A percentile compares a stretch with the other conserved stretches of the same genome.
Evolutionary conservation across 108 stramenopile genomes (phyloP).

Genomic region (Mediolabrus comicus): DNA sequence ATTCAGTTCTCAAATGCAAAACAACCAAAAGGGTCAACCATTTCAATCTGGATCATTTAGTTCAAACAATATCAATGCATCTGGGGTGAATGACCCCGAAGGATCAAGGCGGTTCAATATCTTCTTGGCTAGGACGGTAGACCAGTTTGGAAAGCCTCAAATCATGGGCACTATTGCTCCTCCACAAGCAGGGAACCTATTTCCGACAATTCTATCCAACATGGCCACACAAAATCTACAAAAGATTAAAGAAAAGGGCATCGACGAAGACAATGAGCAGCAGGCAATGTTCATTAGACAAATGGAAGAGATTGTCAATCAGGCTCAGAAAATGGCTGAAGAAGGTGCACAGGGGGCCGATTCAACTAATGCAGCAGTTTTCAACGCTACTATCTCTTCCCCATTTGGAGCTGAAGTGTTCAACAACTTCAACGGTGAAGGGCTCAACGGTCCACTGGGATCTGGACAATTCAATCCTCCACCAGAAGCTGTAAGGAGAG

Average conservation of each 20-base stretch:
- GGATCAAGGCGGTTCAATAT: conserved; percentile 91
- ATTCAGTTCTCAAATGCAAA: conserved; percentile 43
- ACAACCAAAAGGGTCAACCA: neutral
- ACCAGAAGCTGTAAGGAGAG: conserved; percentile 67
- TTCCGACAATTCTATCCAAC: conserved; percentile 81
- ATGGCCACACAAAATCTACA: conserved; percentile 68
- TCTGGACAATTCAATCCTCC: conserved; percentile 43
- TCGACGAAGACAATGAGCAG: conserved; percentile 48
- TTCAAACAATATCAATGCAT: conserved; percentile 74
- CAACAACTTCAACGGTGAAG: conserved; percentile 13
- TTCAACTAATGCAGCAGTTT: conserved; percentile 57
- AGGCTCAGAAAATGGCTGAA: conserved; percentile 40
- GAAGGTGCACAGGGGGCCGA: conserved; percentile 40
- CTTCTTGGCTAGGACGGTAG: conserved; percentile 78
- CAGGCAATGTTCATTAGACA: conserved; percentile 44
- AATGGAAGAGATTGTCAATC: conserved; percentile 43
- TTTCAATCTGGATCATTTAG: conserved; percentile 56
- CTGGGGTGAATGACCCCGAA: conserved; percentile 86
- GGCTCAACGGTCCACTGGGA: conserved; percentile 8
- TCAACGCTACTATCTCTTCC: conserved; percentile 73
- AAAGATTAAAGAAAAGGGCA: conserved; percentile 38
- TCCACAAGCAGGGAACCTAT: conserved; percentile 87
- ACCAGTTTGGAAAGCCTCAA: conserved; percentile 69
- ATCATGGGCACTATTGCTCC: conserved; percentile 87
- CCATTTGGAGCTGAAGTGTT: conserved; percentile 41